Percentiles rank a stretch among this genome's conserved stretches.
These are phyloP conservation scores for Blastobotrys arbuscula DNA, from an alignment of 1,139 yeast species.

Conservation along the genomic window DNA sequence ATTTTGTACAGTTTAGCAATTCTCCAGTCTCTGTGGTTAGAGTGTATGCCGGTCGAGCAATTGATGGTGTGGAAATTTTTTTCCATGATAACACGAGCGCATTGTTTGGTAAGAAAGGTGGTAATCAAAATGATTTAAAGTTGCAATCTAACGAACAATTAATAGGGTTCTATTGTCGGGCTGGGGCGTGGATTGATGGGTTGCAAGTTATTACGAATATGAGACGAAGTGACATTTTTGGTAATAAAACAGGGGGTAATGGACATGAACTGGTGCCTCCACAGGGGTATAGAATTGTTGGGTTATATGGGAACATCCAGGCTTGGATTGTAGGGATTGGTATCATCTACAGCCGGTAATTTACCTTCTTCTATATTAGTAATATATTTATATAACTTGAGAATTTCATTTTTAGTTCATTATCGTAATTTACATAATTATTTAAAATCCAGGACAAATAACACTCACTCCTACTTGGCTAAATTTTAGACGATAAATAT, in stretches of 20 bases:
- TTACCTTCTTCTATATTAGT: no score
- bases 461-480: no score
- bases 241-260: conserved; percentile 71
- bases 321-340: conserved; percentile 75
- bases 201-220: conserved; percentile 55
- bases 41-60: conserved; percentile 64
- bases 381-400: no score
- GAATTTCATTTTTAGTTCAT: no score
- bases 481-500: no score
- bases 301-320: conserved; percentile 61
- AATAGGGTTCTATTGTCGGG: conserved; percentile 54
- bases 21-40: conserved; percentile 43
- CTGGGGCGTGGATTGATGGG: conserved; percentile 90
- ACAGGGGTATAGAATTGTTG: conserved; percentile 50
- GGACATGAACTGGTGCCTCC: conserved; percentile 57
- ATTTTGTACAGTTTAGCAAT: conserved; percentile 19
- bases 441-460: no score
- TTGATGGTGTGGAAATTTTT: conserved; percentile 63
- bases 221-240: conserved; percentile 40
- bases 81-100: conserved; percentile 28
- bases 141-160: conserved; percentile 55
- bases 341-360: conserved; percentile 52
- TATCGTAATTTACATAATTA: no score
- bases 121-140: conserved; percentile 50
- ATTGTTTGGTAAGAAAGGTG: conserved; percentile 55